Base-by-base conservation (phyloP, 2,329 filamentous ascomycete species). In the Penicillium sp. region DNA sequence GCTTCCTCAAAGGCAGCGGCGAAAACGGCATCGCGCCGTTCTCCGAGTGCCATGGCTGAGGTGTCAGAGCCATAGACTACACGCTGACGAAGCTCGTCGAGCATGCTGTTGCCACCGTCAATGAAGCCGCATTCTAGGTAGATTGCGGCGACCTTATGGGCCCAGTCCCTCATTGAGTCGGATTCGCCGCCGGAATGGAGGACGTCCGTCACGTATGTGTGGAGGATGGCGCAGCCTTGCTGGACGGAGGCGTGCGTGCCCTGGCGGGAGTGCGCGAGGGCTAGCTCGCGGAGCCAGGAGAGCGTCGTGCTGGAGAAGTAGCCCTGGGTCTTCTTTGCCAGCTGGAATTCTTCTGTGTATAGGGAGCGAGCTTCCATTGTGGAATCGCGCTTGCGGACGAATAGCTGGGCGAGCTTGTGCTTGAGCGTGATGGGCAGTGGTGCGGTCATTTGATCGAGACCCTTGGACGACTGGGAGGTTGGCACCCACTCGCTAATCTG, bases 381-480 rank as follows among this genome's bases (percentile, higher is more conserved):
- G 0, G 71, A 70, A 35, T 71, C 71, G 11, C 74, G 74, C 6
- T 74, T 74, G 10, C 75, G 76, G 37, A 79, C 64, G 52, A 82
- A 82, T 19, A 83, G 63, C 65, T 76, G 78, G 2, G 81, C 79
- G 24, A 83, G 71, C 9, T 79, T 77, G 60, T 78, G 81, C 68
- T 81, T 83, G 62, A 82, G 76, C 0, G 74, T 79, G 21, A 74
- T 73, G 13, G 80, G 63, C 1, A 76, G 75, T 0, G 72, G 74
- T 54, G 76, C 51, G 1, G 64, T 67, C 71, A 73, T 73, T 24
- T 73, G 70, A 6, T 70, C 65, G 13, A 73, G 60, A 11, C 59
- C 51, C 50, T 64, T 70, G 1, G 68, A 66, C 0, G 65, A 64
- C 47, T 73, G 65, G 3, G 65, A 57, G 1, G 73, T 69, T 45